Evolutionary conservation across 177 flowering plant species (phyloP).

Genomic region (Vitis hybrid): DNA sequence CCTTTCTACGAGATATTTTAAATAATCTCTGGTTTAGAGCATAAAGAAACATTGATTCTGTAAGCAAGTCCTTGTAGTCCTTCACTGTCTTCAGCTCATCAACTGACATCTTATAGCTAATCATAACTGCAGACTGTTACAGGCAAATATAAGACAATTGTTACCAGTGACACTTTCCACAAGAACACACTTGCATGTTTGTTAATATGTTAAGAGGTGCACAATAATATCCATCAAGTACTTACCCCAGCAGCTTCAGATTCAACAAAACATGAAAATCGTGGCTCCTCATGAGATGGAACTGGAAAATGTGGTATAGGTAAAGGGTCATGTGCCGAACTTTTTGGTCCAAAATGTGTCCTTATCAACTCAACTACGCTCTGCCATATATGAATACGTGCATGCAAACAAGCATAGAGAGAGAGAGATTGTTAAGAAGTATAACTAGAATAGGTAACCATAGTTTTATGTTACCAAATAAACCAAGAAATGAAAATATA

Average conservation of each 20-base stretch:
- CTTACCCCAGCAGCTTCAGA: conserved; percentile 97
- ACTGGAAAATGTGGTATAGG: conserved; percentile 55
- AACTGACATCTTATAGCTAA: conserved; percentile 80
- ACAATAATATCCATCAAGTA: conserved; percentile 3
- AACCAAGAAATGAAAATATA: too few relatives aligned
- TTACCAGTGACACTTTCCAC: conserved; percentile 2
- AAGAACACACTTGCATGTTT: not conserved
- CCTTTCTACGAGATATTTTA: conserved; percentile 78
- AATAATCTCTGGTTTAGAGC: conserved; percentile 89
- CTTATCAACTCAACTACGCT: conserved; percentile 80
- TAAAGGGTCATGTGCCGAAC: conserved; percentile 44
- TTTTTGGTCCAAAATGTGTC: conserved; percentile 71
- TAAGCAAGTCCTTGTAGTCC: conserved; percentile 75
- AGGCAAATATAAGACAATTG: conserved; percentile 28
- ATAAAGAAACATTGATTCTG: conserved; percentile 79
- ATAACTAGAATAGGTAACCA: not conserved
- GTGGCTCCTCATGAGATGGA: conserved; percentile 80
- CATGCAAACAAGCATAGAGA: not conserved
- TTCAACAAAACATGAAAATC: conserved; percentile 85
- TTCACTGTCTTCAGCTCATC: conserved; percentile 80
- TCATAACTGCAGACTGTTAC: conserved; percentile 81
- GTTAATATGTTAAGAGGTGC: not conserved
- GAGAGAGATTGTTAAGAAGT: conserved; percentile 1
- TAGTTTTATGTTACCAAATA: too few relatives aligned
- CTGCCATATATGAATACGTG: conserved; percentile 34